Evolutionary conservation across 331 rosid genomes (phyloP).

Genomic region (Saraca asoca): DNA sequence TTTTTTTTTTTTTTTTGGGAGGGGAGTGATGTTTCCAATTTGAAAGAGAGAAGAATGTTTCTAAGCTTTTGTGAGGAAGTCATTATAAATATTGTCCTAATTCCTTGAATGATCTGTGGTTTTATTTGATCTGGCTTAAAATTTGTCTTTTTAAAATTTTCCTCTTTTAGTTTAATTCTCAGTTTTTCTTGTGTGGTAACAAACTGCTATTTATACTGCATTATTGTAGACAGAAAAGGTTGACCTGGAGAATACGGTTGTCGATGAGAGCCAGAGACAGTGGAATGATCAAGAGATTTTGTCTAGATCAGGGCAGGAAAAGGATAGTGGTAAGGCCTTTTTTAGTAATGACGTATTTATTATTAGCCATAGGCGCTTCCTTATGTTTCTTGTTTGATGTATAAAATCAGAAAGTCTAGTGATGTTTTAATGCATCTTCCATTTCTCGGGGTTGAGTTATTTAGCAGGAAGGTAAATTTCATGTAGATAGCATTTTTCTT

Average conservation of each 20-base stretch:
- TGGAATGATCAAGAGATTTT: conserved; percentile 58
- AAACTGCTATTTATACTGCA: conserved; percentile 35
- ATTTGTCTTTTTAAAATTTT: neutral
- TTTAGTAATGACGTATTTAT: conserved; percentile 21
- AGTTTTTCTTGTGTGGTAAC: conserved; percentile 33
- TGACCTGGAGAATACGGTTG: conserved; percentile 95
- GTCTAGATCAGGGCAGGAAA: conserved; percentile 65
- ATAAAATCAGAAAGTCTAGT: conserved; percentile 20
- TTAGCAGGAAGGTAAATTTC: too few species aligned
- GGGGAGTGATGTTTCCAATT: too few species aligned
- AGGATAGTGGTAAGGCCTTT: conserved; percentile 72
- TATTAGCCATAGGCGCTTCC: conserved; percentile 7
- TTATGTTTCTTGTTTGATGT: conserved; percentile 6
- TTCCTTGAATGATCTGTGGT: too few species aligned
- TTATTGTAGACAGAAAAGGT: conserved; percentile 96
- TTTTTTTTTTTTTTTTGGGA: too few species aligned
- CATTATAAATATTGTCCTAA: too few species aligned
- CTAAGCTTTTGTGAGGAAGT: too few species aligned
- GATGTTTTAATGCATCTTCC: neutral
- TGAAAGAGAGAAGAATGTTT: too few species aligned
- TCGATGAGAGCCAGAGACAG: conserved; percentile 95
- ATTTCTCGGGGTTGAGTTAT: too few species aligned
- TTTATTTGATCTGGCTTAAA: neutral
- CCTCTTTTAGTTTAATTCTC: conserved; percentile 16
- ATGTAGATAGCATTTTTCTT: conserved; percentile 18